Evolutionary conservation across 176 grass and related monocot genomes (phyloP), one percentile per base, ranked within the genome.

Genomic region (Cenchrus fungigraminus): DNA sequence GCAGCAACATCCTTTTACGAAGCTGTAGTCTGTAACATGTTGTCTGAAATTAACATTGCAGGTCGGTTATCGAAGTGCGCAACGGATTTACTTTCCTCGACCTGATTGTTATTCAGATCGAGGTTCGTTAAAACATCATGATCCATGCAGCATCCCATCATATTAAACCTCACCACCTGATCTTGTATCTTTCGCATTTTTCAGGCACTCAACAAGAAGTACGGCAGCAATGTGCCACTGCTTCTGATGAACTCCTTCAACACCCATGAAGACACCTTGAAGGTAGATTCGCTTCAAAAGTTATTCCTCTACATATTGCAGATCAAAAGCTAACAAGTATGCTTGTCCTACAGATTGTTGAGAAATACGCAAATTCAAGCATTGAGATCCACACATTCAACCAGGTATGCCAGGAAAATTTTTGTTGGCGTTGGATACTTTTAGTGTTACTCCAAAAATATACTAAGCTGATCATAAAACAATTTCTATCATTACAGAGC

Each of bases 221-320:
- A 95, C 12, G 96, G 96, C 57, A 94, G 91, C 85, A 90, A 98
- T 71, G 96, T 98, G 45, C 96, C 96, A 5, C 84, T 98, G 74
- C 96, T 98, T 77, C 81, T 98, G 73, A 98, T 98, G 96, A 98
- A 98, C 74, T 98, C 96, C 45, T 98, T 98, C 80, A 95, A 98
- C 70, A 98, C 96, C 78, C 87, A 98, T 61, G 96, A 98, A 2
- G 96, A 98, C 79, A 98, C 93, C 65, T 79, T 83, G 29, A 98
- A 95, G 88, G 96, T 94, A 64, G 54, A 46, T 68, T 81, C 6
- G 71, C 53, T 60, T 2, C 68, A 31, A 62, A 17, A n/a, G 57
- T 9, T 59, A 6, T 22, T 22, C 57, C 19, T 59, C 57, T 22
- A 9, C 57, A 59, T 59, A 59, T 59, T 8, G 57, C 7, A 59